phyloP scores from a whole-genome alignment of 2,329 filamentous ascomycete genomes.

The Chaetomium olivaceum region DNA sequence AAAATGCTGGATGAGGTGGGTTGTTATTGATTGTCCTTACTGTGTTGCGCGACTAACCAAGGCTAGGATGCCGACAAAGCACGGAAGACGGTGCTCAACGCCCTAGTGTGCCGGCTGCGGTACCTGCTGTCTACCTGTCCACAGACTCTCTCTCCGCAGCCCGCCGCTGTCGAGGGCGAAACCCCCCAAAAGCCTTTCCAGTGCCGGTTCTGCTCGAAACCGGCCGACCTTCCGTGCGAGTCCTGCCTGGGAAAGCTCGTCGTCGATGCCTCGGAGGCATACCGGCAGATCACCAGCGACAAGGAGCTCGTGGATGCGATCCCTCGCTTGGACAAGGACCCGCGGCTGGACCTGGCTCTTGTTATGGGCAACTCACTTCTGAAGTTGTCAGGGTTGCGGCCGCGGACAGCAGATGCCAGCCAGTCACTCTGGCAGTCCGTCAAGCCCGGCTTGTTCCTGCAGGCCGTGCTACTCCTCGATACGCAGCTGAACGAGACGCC shows the following conservation, averaged over 20 bases:
- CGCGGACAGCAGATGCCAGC: constrained; percentile 12
- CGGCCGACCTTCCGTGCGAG: constrained; percentile 30
- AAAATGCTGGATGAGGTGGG: constrained; percentile 40
- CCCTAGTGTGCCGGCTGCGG: constrained; percentile 46
- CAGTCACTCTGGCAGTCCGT: constrained; percentile 30
- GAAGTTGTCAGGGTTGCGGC: constrained; percentile 35
- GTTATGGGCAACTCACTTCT: constrained; percentile 37
- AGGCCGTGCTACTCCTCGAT: constrained; percentile 53
- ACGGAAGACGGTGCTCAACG: constrained; percentile 32
- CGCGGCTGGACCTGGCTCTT: constrained; percentile 38
- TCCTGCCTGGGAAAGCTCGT: constrained; percentile 30
- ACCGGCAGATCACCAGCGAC: constrained; percentile 32
- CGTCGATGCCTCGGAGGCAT: constrained; percentile 28
- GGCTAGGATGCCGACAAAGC: constrained; percentile 25
- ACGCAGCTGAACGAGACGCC: constrained; percentile 49
- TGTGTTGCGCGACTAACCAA: constrained; percentile 8
- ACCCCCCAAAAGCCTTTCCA: constrained; percentile 27
- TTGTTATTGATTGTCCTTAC: too few species aligned
- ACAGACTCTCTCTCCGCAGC: constrained; percentile 34
- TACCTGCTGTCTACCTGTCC: constrained; percentile 48
- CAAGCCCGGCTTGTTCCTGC: constrained; percentile 43
- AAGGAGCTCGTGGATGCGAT: constrained; percentile 28
- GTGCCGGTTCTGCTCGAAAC: constrained; percentile 31
- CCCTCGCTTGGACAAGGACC: constrained; percentile 37
- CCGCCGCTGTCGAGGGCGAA: constrained; percentile 30